Percentiles rank a stretch among this genome's conserved stretches.
Conservation (phyloP, 257 asterid species). For the Galeopsis tetrahit region DNA sequence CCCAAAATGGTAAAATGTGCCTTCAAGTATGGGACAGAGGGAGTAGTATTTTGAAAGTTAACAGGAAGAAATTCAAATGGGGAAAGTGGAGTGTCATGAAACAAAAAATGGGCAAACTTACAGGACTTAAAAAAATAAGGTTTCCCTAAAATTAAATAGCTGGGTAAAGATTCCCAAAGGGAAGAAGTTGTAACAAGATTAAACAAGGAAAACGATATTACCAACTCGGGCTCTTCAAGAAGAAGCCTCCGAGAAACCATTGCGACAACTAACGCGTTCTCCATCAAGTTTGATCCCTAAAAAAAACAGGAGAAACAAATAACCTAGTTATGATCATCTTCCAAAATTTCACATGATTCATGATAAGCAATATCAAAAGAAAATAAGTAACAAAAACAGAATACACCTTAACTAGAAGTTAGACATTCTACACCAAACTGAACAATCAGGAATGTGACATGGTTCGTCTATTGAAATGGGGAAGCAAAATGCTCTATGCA, state of each 20-base stretch:
- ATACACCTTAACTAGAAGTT: slow-evolving; percentile 12
- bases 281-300: slow-evolving; percentile 86
- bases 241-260: slow-evolving; percentile 91
- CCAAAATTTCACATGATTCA: slow-evolving; percentile 22
- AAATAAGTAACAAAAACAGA: slow-evolving; percentile 5
- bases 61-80: too few species aligned
- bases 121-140: too few species aligned
- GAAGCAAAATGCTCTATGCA: neutral
- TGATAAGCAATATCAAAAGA: slow-evolving; percentile 23
- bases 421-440: slow-evolving; percentile 17
- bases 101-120: too few species aligned
- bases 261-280: slow-evolving; percentile 69
- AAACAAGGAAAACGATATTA: slow-evolving; percentile 37
- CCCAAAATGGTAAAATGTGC: too few species aligned
- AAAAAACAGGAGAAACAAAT: slow-evolving; percentile 31
- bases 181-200: slow-evolving; percentile 28
- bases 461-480: neutral
- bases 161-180: neutral
- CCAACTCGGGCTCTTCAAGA: slow-evolving; percentile 94
- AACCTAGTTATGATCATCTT: slow-evolving; percentile 16
- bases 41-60: too few species aligned
- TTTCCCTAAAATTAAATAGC: neutral
- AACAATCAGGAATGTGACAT: neutral
- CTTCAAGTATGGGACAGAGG: too few species aligned
- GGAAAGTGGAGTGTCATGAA: too few species aligned